Base-by-base conservation (phyloP, 129 eudicot genomes). In the Escallonia herrerae region DNA sequence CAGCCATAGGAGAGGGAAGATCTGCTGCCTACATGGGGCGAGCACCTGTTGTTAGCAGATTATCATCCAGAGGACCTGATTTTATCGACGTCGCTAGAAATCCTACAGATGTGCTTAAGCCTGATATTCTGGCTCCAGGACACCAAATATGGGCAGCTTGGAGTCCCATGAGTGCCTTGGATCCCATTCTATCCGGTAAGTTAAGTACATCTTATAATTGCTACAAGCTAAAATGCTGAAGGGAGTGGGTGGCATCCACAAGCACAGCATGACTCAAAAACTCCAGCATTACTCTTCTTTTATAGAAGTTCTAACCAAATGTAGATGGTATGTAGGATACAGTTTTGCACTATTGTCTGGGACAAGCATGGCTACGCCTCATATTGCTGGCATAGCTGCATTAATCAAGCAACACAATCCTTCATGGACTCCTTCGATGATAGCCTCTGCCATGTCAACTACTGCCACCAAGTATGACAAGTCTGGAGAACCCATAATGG, bases 281-380 rank as follows among this genome's bases (percentile, higher is more conserved):
- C 33, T 22, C 33, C 33, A 22, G 33, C 33, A 22, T 22, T 22
- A 0, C 33, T 22, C 33, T 22, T 22, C 33, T 22, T 22, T 22
- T 22, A 22, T 22, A 22, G 33, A 22, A 22, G 33, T 22, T 22
- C 33, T 22, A 22, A 22, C 33, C 33, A 22, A 22, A 22, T 22
- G 33, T 22, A 22, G 33, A 22, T 22, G 33, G 33, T 22, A 22
- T 74, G 43, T 76, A 91, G 97, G 99, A 46, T 15, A 56, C 41
- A 65, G 64, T 70, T 94, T 89, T 37, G 97, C 95, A 11, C 68
- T 94, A 15, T 53, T 89, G 59, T 94, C 97, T 10, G 99, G 97
- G 55, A 86, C 97, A 10, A 94, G 99, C 76, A 89, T 94, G 99
- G 99, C 97, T 42, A 82, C 97, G 0, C 99, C 99, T 8, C 99